These are phyloP conservation scores for Breviolum minutum DNA, from an alignment of 73 alveolate genomes.

Conservation along the genomic window DNA sequence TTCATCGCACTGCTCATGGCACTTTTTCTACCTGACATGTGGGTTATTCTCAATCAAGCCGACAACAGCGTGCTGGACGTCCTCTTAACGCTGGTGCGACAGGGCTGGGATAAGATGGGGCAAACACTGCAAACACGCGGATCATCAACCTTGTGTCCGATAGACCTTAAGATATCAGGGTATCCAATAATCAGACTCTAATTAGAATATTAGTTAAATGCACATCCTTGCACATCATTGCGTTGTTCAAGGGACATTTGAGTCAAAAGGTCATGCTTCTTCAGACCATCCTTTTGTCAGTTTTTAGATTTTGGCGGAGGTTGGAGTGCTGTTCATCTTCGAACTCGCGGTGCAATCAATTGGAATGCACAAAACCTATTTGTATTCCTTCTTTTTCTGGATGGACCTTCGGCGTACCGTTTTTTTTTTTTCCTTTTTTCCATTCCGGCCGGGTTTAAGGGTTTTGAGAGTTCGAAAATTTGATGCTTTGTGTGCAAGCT, in stretches of 20 bases:
- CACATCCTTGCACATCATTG: too few species aligned
- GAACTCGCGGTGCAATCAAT: slow-evolving; percentile 68
- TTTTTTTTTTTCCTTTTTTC: too few species aligned
- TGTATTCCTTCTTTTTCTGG: slow-evolving; percentile 78
- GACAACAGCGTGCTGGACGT: slow-evolving; percentile 71
- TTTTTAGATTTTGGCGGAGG: not conserved
- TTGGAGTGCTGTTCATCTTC: slow-evolving; percentile 73
- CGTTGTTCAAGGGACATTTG: too few species aligned
- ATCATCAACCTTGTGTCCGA: not conserved
- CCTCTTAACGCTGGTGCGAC: slow-evolving; percentile 56
- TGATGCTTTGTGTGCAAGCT: too few species aligned
- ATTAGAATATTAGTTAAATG: too few species aligned
- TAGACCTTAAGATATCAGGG: too few species aligned
- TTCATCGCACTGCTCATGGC: slow-evolving; percentile 65
- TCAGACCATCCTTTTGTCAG: too few species aligned
- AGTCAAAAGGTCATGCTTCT: too few species aligned
- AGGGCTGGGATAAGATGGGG: not conserved
- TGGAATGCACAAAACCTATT: slow-evolving; percentile 77
- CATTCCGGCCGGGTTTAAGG: too few species aligned
- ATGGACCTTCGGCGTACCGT: not conserved
- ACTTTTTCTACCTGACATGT: slow-evolving; percentile 53
- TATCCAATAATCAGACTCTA: too few species aligned
- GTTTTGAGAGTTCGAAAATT: too few species aligned
- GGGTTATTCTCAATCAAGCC: slow-evolving; percentile 54
- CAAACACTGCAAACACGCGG: not conserved